Base-by-base conservation (phyloP, 768 basidiomycete species). In the Psilocybe sp. region DNA sequence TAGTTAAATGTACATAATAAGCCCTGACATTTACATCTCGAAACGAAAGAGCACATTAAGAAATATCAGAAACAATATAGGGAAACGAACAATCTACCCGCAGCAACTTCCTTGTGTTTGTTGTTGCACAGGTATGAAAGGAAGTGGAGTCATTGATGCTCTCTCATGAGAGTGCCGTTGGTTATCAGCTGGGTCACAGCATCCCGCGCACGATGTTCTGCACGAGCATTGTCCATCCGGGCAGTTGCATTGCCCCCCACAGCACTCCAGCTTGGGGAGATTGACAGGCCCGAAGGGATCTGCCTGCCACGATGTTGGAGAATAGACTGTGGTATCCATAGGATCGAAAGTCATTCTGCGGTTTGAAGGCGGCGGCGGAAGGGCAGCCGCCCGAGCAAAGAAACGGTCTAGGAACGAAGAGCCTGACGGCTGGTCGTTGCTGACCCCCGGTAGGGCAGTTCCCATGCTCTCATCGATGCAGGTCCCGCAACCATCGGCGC, bases 261-360 rank as follows among this genome's bases (percentile, higher is more conserved):
- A 87, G 60, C 84, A 87, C 55, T 82, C 77, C 49, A 89, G 68
- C 63, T 83, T 85, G 18, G 87, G 85, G 16, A 87, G 59, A 42
- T 69, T 76, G 44, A 84, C 75, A 14, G 73, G 64, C 12, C 77
- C 78, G 53, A 77, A 78, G n/a, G 74, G 69, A 34, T 68, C 57
- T 4, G 71, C 65, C 14, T 69, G 45, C 40, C 37, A 16, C 5
- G 51, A 53, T 37, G 19, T 41, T 33, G 42, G 44, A 1, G 50
- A 18, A 41, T 66, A 51, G 0, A 77, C 66, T 33, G 65, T 75
- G 19, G 78, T 61, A 54, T 85, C 75, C 63, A 73, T 76, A 0
- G 78, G 77, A 63, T 85, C 80, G 36, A 83, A 71, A 14, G 62
- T 56, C 43, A 69, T 62, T 57, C 65, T 71, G 31, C 73, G 76